Base-by-base conservation (phyloP, 2,329 filamentous ascomycete species). In the Exophiala aquamarina region DNA sequence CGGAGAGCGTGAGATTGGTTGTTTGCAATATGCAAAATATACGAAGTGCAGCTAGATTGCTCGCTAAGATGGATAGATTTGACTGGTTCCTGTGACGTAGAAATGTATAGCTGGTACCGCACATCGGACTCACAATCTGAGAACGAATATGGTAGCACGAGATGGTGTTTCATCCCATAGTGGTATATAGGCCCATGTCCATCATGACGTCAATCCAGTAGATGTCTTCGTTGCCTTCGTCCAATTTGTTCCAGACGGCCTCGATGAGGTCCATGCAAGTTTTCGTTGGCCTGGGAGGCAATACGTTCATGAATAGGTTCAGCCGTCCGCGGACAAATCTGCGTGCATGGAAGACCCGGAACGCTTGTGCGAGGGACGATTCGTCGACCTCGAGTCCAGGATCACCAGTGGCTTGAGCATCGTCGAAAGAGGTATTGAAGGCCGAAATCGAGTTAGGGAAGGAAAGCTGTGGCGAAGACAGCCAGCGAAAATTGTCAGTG, bases 111-210 rank as follows among this genome's bases (percentile, higher is more conserved):
- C n/a, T n/a, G n/a, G n/a, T n/a, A n/a, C n/a, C n/a, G n/a, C n/a
- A n/a, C n/a, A n/a, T n/a, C n/a, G n/a, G n/a, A n/a, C n/a, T n/a
- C n/a, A n/a, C n/a, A n/a, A n/a, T n/a, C n/a, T n/a, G n/a, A n/a
- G n/a, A n/a, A n/a, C n/a, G n/a, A n/a, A n/a, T n/a, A n/a, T n/a
- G n/a, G n/a, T n/a, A n/a, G n/a, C n/a, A n/a, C n/a, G n/a, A n/a
- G n/a, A n/a, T n/a, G n/a, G n/a, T n/a, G n/a, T n/a, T n/a, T 37
- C 35, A 37, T 13, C 35, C 35, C 35, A 37, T 37, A 18, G 35
- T 37, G 8, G 35, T 37, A 20, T 37, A 17, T 21, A 37, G 35
- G 4, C 35, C 35, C 18, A 18, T 37, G 18, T 37, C 35, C 18
- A 37, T 18, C 35, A 37, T 37, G 15, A 37, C 35, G 19, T 37